Evolutionary conservation across 805 yeast species (phyloP).

Genomic region (Metschnikowia gelsemii): DNA sequence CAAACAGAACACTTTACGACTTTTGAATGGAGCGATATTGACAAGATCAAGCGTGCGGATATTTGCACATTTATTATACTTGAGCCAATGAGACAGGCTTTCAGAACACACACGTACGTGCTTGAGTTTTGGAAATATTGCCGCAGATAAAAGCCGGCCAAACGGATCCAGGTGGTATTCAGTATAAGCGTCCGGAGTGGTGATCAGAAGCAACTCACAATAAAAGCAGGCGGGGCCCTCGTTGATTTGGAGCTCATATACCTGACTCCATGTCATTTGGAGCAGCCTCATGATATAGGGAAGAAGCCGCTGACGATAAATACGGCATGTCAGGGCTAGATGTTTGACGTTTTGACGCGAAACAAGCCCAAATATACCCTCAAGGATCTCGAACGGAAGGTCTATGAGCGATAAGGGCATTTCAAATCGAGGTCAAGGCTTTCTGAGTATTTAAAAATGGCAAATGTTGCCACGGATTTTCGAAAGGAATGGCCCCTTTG

Average conservation of each 20-base stretch:
- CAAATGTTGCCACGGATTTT: not conserved
- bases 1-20: constrained; percentile 39
- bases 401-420: constrained; percentile 8
- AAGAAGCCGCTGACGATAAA: constrained; percentile 21
- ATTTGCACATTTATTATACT: constrained; percentile 28
- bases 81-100: constrained; percentile 43
- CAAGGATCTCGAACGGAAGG: constrained; percentile 18
- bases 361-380: constrained; percentile 10
- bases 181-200: constrained; percentile 18
- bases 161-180: constrained; percentile 33
- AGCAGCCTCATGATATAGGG: constrained; percentile 24
- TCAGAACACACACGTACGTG: constrained; percentile 31
- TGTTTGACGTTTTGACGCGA: constrained; percentile 12
- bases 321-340: constrained; percentile 15
- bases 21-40: constrained; percentile 22
- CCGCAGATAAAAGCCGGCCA: constrained; percentile 21
- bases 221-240: not conserved
- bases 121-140: constrained; percentile 24
- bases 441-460: too few relatives aligned
- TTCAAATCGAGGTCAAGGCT: not conserved
- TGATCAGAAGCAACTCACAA: constrained; percentile 12
- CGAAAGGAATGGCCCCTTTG: not conserved
- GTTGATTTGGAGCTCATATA: constrained; percentile 10
- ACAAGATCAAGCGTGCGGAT: constrained; percentile 28
- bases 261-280: constrained; percentile 29